Base-by-base conservation (phyloP, 805 yeast species). In the Millerozyma miso region DNA sequence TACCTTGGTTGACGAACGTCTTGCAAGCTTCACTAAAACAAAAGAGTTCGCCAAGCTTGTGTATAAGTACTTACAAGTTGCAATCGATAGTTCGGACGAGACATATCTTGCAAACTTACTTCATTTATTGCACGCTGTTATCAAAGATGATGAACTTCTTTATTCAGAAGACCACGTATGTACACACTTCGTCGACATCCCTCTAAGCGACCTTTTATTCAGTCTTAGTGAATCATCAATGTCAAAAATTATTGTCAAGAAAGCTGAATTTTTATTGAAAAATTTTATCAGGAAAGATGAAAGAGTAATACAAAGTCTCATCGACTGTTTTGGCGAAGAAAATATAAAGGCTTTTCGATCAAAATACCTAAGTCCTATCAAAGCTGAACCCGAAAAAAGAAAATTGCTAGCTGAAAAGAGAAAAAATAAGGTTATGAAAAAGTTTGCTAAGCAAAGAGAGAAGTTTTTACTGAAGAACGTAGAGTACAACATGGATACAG, bases 41-140 rank as follows among this genome's bases (percentile, higher is more conserved):
- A 56, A 56, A 2, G 65, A 63, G 1, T 80, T 83, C 60, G 81
- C 80, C 0, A 80, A 79, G 50, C 60, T 83, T 33, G 45, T 83
- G 4, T 77, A 70, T 52, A 81, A 81, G 51, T 58, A 80, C n/a
- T 61, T 85, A 13, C 77, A 76, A 40, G 69, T 69, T 33, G 71
- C 85, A 0, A 62, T 81, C 17, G 72, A 71, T 38, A 61, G 67
- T 0, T 68, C 71, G 1, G 76, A 79, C 41, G 84, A 81, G 41
- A 65, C 77, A 0, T 82, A 69, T 51, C 59, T 83, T 31, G 76
- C 80, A 14, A 80, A 78, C 35, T 53, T 82, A n/a, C 67, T 86
- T 32, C 93, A 85, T 56, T 67, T 86, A 39, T 49, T 83, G 2
- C 88, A 85, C 63, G 90, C 86, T 4, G 67, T 82, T 5, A 54